Evolutionary conservation across 1,284 basidiomycete species (phyloP).

Genomic region (Austroboletus novae-zelandiae): DNA sequence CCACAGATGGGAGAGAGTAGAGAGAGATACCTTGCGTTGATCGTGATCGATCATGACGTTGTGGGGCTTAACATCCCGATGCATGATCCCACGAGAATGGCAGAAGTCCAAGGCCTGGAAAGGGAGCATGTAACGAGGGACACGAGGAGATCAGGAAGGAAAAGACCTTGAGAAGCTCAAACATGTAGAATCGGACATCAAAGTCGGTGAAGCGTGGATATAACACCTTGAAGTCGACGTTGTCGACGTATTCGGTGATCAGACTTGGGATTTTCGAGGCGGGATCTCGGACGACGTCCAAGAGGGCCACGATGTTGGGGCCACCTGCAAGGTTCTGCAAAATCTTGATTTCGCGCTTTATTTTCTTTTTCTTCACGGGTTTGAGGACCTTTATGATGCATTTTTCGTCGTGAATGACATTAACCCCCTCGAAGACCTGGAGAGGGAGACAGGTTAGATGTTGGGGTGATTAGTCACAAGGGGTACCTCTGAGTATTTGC

Average conservation of each 20-base stretch:
- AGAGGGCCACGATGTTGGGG: conserved; percentile 84
- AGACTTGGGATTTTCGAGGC: conserved; percentile 96
- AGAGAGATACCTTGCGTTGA: conserved; percentile 73
- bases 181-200: conserved; percentile 96
- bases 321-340: conserved; percentile 96
- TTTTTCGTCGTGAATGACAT: conserved; percentile 90
- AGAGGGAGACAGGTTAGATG: conserved; percentile 13
- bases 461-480: conserved; percentile 7
- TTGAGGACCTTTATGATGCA: conserved; percentile 99
- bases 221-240: conserved; percentile 96
- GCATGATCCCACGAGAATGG: conserved; percentile 99
- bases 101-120: conserved; percentile 91
- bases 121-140: conserved; percentile 6
- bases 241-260: conserved; percentile 98
- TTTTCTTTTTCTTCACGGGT: conserved; percentile 99
- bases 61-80: conserved; percentile 98
- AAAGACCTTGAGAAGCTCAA: conserved; percentile 87
- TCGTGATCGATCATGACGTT: conserved; percentile 99
- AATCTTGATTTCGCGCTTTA: conserved; percentile 99
- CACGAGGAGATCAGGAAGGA: conserved; percentile 5
- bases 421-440: conserved; percentile 96
- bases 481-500: conserved; percentile 92
- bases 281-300: conserved; percentile 94
- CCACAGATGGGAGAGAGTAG: background rate
- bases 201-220: conserved; percentile 95